These are phyloP conservation scores for Alternaria hordeiaustralica DNA, from an alignment of 2,329 filamentous ascomycete species.

Conservation along the genomic window DNA sequence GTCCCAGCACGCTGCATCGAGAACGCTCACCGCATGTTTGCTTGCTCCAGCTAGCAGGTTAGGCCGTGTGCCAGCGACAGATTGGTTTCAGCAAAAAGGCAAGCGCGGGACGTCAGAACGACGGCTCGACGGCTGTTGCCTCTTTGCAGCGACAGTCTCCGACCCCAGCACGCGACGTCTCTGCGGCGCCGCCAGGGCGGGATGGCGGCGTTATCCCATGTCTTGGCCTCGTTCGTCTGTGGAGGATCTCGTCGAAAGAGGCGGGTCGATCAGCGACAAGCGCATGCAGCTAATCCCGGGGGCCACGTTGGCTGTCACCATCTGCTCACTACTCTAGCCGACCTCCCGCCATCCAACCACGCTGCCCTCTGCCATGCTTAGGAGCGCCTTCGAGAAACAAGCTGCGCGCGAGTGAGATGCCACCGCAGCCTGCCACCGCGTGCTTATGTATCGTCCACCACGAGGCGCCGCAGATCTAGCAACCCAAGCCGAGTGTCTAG, in stretches of 20 bases:
- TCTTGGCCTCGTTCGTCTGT: slow-evolving; percentile 46
- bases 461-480: slow-evolving; percentile 1
- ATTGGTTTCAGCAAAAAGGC: slow-evolving; percentile 42
- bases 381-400: slow-evolving; percentile 30
- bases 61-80: slow-evolving; percentile 30
- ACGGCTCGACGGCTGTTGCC: slow-evolving; percentile 37
- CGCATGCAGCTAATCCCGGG: slow-evolving; percentile 48
- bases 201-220: slow-evolving; percentile 43
- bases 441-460: background rate
- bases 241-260: slow-evolving; percentile 45
- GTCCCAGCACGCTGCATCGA: slow-evolving; percentile 1
- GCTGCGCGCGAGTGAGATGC: slow-evolving; percentile 25
- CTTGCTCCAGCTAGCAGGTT: slow-evolving; percentile 22
- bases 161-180: slow-evolving; percentile 36
- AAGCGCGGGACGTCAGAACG: slow-evolving; percentile 40
- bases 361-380: background rate
- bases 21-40: slow-evolving; percentile 33
- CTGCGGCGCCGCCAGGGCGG: slow-evolving; percentile 40
- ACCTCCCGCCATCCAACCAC: slow-evolving; percentile 28
- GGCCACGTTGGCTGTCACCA: slow-evolving; percentile 46
- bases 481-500: background rate
- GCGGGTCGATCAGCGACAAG: slow-evolving; percentile 50
- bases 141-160: slow-evolving; percentile 41
- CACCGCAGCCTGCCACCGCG: slow-evolving; percentile 15
- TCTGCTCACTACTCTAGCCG: slow-evolving; percentile 28